A percentile compares a stretch with the other conserved stretches of the same genome.
Conservation (phyloP, 257 asterid species). For the Leonotis leonurus region DNA sequence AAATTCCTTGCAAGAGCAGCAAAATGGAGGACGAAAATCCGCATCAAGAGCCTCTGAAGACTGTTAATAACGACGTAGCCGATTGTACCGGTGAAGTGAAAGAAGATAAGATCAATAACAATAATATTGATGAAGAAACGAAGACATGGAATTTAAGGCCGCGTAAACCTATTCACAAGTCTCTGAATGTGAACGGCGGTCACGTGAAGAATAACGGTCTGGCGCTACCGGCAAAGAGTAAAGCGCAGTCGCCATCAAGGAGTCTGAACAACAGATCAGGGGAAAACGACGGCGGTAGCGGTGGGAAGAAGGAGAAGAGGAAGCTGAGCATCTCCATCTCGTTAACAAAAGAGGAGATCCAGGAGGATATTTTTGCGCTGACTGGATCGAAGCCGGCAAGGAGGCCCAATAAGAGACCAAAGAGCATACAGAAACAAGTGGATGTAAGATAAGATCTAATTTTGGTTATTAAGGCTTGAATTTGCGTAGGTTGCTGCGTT, state of each 20-base stretch:
- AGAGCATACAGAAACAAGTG: constrained; percentile 43
- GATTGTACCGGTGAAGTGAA: constrained; percentile 18
- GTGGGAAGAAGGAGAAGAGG: constrained; percentile 41
- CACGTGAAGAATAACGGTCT: constrained; percentile 10
- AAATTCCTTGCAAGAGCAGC: constrained; percentile 34
- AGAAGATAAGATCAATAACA: constrained; percentile 20
- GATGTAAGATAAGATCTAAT: constrained; percentile 44
- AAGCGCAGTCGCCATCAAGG: constrained; percentile 33
- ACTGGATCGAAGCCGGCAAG: constrained; percentile 62
- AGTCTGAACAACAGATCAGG: constrained; percentile 32
- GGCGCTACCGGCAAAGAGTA: constrained; percentile 25
- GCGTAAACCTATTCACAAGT: constrained; percentile 33
- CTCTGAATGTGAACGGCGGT: constrained; percentile 31
- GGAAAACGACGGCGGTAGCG: constrained; percentile 24
- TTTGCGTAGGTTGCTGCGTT: too few species aligned
- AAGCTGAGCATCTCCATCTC: constrained; percentile 34
- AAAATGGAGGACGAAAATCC: constrained; percentile 25
- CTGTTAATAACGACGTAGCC: constrained; percentile 11
- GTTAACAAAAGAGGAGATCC: constrained; percentile 56
- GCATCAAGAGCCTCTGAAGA: constrained; percentile 20
- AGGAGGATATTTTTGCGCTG: constrained; percentile 57
- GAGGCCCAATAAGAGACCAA: constrained; percentile 72
- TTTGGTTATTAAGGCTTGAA: neutral
- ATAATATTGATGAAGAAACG: constrained; percentile 32
- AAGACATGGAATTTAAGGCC: constrained; percentile 61